These are phyloP conservation scores for Tetrahymena thermophila DNA, from an alignment of 73 alveolate genomes.

Conservation along the genomic window DNA sequence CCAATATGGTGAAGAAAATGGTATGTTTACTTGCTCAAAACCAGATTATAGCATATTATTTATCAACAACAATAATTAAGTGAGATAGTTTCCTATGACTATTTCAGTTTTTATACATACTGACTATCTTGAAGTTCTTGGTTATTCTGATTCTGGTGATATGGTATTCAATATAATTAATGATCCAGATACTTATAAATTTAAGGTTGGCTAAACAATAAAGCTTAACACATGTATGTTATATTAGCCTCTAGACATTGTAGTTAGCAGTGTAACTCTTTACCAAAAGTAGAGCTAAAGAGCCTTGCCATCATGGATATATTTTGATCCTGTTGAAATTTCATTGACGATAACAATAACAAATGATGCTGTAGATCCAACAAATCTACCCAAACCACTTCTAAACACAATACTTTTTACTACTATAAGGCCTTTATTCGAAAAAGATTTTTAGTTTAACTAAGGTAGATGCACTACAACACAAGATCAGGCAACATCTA, in stretches of 20 bases:
- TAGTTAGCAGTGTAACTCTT: not conserved
- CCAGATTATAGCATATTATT: not conserved
- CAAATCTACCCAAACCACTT: not conserved
- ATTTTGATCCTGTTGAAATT: not conserved
- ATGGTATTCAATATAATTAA: not conserved
- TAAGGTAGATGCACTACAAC: not conserved
- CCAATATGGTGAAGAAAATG: not conserved
- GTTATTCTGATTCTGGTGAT: not conserved
- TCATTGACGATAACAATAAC: not conserved
- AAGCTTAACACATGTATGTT: not conserved
- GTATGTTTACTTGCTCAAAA: not conserved
- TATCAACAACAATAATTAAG: not conserved
- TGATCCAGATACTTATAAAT: not conserved
- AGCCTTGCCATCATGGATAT: not conserved
- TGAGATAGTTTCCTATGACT: not conserved
- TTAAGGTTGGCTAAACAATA: not conserved
- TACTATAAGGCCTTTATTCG: not conserved
- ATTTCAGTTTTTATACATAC: not conserved
- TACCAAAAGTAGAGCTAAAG: not conserved
- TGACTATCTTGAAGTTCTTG: not conserved
- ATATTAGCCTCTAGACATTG: not conserved
- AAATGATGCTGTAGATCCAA: not conserved
- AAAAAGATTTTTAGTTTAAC: not conserved
- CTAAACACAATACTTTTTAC: not conserved
- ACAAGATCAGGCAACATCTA: not conserved